Evolutionary conservation across 1,284 basidiomycete species (phyloP), one percentile per base, ranked within the genome.

Genomic region (Caloboletus firmus): DNA sequence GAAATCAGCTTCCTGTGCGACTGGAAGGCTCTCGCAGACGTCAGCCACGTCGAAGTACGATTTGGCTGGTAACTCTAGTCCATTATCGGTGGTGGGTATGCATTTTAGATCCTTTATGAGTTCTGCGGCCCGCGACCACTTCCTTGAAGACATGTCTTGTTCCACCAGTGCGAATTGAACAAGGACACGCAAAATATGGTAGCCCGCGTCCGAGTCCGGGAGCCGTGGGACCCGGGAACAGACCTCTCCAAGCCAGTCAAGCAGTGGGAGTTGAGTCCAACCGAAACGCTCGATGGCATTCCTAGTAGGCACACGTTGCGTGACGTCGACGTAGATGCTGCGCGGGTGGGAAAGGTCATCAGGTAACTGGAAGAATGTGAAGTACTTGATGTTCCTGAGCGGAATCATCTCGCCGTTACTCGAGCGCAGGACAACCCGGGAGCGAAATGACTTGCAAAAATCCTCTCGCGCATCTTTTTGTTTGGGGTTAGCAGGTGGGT

Each of bases 161-260:
- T 98, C 74, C 2, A 95, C 85, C 22, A 83, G 82, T 66, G 97
- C 93, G 0, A 93, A 83, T 78, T 95, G 96, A 6, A 75, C 64
- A 0, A 90, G 76, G 1, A 85, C 88, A 2, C 76, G 61, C 5
- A 79, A 79, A 24, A 97, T 72, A n/a, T 46, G 58, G 11, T 32
- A 35, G n/a, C 49, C 61, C 11, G 45, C 12, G 5, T 61, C 43
- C 15, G 46, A 5, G 67, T 94, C 84, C 50, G 82, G 80, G 43
- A 20, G 35, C 12, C n/a, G 32, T 42, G 1, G 37, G 36, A 20
- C 58, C 34, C 12, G 20, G 15, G 26, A 4, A 24, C 49, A 46
- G 3, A 45, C 60, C 15, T 52, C 35, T 18, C 18, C 9, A 5
- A 63, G 52, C 71, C 22, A 79, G 75, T 45, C 76, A 65, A n/a